Base-by-base conservation (phyloP, 1,284 basidiomycete genomes). In the Sporisorium iseilematis-ciliati region DNA sequence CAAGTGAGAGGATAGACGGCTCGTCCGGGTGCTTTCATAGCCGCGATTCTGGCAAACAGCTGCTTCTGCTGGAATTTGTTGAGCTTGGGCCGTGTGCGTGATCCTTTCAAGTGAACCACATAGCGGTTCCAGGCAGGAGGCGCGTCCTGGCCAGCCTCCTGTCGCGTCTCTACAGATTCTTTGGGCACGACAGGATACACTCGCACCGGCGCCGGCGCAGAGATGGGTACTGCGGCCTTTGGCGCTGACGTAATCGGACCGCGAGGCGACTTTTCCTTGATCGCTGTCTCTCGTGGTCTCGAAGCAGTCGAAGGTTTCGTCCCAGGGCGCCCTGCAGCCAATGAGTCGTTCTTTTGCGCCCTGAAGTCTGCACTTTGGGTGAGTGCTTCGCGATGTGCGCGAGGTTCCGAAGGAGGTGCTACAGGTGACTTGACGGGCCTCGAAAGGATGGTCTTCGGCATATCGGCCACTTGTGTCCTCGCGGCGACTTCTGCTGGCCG, bases 91-190 rank as follows among this genome's bases (percentile, higher is more conserved):
- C 53, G 55, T 6, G 68, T 21, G 29, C 42, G 58, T 16, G 67
- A 58, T 2, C 31, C 48, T 35, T 70, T 71, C 51, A 81, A 52
- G 14, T 68, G 53, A 7, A 82, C 73, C 18, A 65, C 63, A 38
- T 69, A 82, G 49, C 65, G 63, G 38, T 78, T 82, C 81, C 81
- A 82, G 1, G 79, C 79, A 0, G 79, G 81, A 6, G 79, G 57
- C 7, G 65, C 58, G 38, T 82, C 80, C 40, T 70, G 65, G 10
- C 58, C 43, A 8, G 59, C 70, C 54, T 81, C 79, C 14, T 48
- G 46, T 23, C 71, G 56, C 14, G 79, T 79, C 52, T 67, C 61
- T n/a, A 50, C 35, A 20, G 69, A 29, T 48, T 82, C 81, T 48
- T 63, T 65, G 8, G 63, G 50, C 14, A 75, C 65, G 29, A 65